Evolutionary conservation across 257 asterid genomes (phyloP).

Genomic region (Solanum bulbocastanum): DNA sequence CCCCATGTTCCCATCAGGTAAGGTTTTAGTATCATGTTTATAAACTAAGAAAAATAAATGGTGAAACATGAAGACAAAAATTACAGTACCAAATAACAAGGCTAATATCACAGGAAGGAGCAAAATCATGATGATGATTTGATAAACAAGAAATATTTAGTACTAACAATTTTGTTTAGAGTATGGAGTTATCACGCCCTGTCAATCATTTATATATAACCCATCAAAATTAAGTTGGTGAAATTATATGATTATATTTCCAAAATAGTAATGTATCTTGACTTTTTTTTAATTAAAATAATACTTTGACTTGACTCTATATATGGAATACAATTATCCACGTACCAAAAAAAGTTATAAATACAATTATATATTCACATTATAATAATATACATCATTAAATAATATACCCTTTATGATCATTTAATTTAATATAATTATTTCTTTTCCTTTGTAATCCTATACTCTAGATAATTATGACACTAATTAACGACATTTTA

Average conservation of each 20-base stretch:
- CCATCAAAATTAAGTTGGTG: not conserved
- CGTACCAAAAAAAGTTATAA: not conserved
- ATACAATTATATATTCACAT: not conserved
- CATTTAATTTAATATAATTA: not conserved
- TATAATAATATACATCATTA: not conserved
- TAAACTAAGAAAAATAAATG: not conserved
- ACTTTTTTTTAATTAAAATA: not conserved
- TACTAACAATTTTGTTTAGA: not conserved
- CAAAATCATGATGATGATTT: not conserved
- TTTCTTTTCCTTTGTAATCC: not conserved
- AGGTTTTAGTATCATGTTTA: not conserved
- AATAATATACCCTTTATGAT: not conserved
- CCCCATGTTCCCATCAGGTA: constrained; percentile 55
- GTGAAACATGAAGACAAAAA: not conserved
- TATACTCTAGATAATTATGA: not conserved
- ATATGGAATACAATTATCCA: not conserved
- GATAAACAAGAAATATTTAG: not conserved
- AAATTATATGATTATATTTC: not conserved
- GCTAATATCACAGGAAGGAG: not conserved
- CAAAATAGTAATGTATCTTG: not conserved
- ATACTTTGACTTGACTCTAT: not conserved
- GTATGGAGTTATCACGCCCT: not conserved
- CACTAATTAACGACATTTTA: not conserved
- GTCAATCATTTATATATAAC: not conserved
- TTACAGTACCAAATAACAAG: not conserved